phyloP scores from a whole-genome alignment of 106 monocot genomes.

The Allium cepa region DNA sequence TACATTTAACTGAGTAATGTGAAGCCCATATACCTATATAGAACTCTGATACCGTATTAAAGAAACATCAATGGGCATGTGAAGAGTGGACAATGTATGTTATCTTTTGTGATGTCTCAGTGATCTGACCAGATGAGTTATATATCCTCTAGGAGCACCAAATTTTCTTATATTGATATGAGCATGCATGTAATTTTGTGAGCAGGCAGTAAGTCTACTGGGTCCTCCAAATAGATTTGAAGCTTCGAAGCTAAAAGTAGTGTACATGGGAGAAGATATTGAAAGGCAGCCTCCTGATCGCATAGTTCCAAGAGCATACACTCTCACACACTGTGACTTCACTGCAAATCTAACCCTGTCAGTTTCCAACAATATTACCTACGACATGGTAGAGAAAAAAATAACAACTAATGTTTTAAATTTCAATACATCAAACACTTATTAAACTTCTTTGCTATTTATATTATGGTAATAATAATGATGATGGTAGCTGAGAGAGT shows the following conservation, averaged over 20 bases:
- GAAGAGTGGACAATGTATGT: no score
- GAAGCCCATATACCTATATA: no score
- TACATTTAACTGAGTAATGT: no score
- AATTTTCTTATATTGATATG: no score
- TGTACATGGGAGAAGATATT: slow-evolving; percentile 45
- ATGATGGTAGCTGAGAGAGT: slow-evolving; percentile 44
- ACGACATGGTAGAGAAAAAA: slow-evolving; percentile 40
- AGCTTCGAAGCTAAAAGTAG: slow-evolving; percentile 77
- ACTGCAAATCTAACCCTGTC: slow-evolving; percentile 80
- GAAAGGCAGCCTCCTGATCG: slow-evolving; percentile 20
- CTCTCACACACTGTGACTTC: slow-evolving; percentile 87
- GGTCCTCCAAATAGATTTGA: slow-evolving; percentile 77
- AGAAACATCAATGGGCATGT: no score
- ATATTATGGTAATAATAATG: background rate
- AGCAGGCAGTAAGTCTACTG: slow-evolving; percentile 68
- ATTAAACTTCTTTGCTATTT: no score
- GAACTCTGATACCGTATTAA: no score
- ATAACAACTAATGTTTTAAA: background rate
- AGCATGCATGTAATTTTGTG: slow-evolving; percentile 1
- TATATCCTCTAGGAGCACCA: no score
- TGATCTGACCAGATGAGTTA: no score
- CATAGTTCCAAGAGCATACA: slow-evolving; percentile 63
- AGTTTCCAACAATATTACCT: slow-evolving; percentile 50
- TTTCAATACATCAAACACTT: no score
- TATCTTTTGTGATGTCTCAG: no score